A percentile compares a stretch with the other conserved stretches of the same genome.
These are phyloP conservation scores for Alternaria arbusti DNA, from an alignment of 2,329 filamentous ascomycete genomes.

Conservation along the genomic window DNA sequence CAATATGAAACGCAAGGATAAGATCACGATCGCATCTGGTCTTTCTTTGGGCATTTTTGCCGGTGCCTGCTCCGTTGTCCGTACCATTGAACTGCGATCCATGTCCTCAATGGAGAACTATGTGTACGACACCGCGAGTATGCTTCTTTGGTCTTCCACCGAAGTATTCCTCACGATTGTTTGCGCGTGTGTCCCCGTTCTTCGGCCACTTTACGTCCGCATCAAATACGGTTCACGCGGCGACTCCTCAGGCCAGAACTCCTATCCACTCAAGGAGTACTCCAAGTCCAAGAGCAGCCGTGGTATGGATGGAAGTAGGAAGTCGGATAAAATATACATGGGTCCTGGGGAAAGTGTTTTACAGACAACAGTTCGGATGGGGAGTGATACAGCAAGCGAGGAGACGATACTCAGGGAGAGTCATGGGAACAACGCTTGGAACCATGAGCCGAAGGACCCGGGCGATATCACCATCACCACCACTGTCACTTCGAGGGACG, in stretches of 20 bases:
- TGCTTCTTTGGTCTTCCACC: constrained; percentile 43
- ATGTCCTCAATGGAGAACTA: constrained; percentile 39
- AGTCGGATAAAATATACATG: constrained; percentile 24
- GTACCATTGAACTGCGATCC: constrained; percentile 37
- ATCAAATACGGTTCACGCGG: constrained; percentile 28
- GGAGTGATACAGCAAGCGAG: constrained; percentile 32
- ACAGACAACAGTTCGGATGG: constrained; percentile 29
- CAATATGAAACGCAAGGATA: constrained; percentile 46
- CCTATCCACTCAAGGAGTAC: constrained; percentile 31
- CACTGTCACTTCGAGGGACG: constrained; percentile 11
- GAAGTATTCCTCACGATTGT: constrained; percentile 57
- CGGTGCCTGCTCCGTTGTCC: constrained; percentile 40
- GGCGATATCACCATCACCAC: constrained; percentile 21
- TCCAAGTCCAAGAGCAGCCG: constrained; percentile 20
- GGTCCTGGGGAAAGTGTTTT: constrained; percentile 23
- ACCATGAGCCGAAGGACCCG: constrained; percentile 9
- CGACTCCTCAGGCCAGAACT: constrained; percentile 22
- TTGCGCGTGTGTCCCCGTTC: constrained; percentile 60
- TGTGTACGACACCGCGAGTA: constrained; percentile 40
- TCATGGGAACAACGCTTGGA: constrained; percentile 1
- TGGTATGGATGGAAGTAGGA: constrained; percentile 4
- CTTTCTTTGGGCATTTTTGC: constrained; percentile 42
- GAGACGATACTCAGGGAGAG: constrained; percentile 34
- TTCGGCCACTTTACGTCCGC: constrained; percentile 51
- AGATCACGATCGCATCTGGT: constrained; percentile 39